Evolutionary conservation across 2,329 filamentous ascomycete species (phyloP).

Genomic region (Daldinia sp.): DNA sequence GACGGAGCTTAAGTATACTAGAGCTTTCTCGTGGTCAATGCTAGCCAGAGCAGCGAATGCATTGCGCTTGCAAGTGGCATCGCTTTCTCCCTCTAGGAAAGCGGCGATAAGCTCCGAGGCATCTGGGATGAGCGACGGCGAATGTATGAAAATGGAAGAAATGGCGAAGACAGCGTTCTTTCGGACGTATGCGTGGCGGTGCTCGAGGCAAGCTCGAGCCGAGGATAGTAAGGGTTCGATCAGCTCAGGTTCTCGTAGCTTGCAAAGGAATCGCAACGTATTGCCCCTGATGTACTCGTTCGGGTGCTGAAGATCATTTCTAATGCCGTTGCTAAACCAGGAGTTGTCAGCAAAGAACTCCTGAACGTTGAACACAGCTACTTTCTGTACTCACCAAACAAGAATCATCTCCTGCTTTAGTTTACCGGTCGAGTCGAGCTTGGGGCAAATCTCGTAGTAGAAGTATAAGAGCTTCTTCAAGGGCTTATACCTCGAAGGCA

Average conservation of each 20-base stretch:
- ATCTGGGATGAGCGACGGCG: constrained; percentile 91
- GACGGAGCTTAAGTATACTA: constrained; percentile 85
- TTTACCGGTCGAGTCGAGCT: constrained; percentile 90
- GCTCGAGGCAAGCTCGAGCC: constrained; percentile 89
- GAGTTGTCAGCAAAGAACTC: constrained; percentile 15
- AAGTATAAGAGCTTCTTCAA: constrained; percentile 99
- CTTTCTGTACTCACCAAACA: constrained; percentile 75
- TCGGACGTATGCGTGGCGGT: constrained; percentile 95
- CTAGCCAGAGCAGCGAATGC: constrained; percentile 90
- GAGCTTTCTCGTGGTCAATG: constrained; percentile 92
- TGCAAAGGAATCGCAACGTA: constrained; percentile 96
- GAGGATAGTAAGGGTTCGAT: constrained; percentile 96
- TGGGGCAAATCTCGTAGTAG: constrained; percentile 99
- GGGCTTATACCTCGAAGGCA: constrained; percentile 96
- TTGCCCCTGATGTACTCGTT: constrained; percentile 99
- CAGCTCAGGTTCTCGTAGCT: constrained; percentile 92
- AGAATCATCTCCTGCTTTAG: constrained; percentile 99
- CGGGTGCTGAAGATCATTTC: constrained; percentile 94
- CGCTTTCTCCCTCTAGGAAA: constrained; percentile 90
- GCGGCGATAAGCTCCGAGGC: constrained; percentile 89
- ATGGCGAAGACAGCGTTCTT: constrained; percentile 98
- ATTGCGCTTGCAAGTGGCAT: constrained; percentile 97
- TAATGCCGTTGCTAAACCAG: constrained; percentile 84
- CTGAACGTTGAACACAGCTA: background rate
- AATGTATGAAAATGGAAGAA: constrained; percentile 90